These are phyloP conservation scores for Phoenix dactylifera DNA, from an alignment of 176 grass and related monocot species.

Conservation along the genomic window DNA sequence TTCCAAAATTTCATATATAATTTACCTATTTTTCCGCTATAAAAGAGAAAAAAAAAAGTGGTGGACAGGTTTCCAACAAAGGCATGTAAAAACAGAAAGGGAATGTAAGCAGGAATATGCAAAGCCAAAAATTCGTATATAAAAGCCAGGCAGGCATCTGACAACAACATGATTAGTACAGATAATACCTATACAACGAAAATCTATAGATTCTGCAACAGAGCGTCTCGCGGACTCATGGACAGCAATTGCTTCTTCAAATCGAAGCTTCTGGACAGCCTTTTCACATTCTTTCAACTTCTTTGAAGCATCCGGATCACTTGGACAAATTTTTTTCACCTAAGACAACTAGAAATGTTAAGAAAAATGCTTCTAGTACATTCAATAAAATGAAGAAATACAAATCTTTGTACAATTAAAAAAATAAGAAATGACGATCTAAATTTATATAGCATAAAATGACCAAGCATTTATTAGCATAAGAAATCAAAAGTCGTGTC, in stretches of 20 bases:
- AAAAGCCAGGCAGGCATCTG: too few species aligned
- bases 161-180: neutral
- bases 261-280: constrained; percentile 80
- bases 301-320: constrained; percentile 76
- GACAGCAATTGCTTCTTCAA: constrained; percentile 82
- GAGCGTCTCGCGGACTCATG: constrained; percentile 30
- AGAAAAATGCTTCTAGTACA: neutral
- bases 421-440: too few species aligned
- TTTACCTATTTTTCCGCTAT: too few species aligned
- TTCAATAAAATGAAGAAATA: too few species aligned
- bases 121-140: neutral
- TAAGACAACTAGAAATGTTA: constrained; percentile 10
- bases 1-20: too few species aligned
- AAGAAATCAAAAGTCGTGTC: too few species aligned
- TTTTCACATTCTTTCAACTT: constrained; percentile 96
- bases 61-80: too few species aligned
- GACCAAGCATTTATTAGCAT: too few species aligned
- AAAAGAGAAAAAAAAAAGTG: too few species aligned
- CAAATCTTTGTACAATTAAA: too few species aligned
- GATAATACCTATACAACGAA: constrained; percentile 49
- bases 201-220: constrained; percentile 66
- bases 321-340: constrained; percentile 82
- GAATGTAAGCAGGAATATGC: constrained; percentile 6
- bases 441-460: too few species aligned
- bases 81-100: constrained; percentile 7